A percentile compares a stretch with the other conserved stretches of the same genome.
Evolutionary conservation across 768 basidiomycete species (phyloP).

Genomic region (Podaxis pistillaris): DNA sequence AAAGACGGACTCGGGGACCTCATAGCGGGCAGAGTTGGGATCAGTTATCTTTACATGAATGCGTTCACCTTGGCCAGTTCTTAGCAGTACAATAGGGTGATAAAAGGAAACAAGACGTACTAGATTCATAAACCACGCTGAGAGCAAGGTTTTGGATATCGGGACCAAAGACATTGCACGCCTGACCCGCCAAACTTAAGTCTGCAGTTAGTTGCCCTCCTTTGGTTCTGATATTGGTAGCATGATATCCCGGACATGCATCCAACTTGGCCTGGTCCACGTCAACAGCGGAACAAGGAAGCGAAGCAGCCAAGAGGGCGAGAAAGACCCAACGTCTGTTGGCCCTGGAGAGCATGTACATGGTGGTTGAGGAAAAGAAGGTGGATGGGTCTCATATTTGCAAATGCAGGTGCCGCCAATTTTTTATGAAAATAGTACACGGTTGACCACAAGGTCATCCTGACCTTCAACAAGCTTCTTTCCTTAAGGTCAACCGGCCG

Average conservation of each 20-base stretch:
- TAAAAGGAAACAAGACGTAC: constrained; percentile 25
- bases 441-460: neutral
- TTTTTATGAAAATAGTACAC: neutral
- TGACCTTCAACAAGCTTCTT: too few relatives aligned
- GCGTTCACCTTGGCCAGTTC: constrained; percentile 40
- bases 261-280: constrained; percentile 42
- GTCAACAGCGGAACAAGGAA: constrained; percentile 14
- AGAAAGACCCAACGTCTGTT: neutral
- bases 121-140: constrained; percentile 57
- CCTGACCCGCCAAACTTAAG: constrained; percentile 44
- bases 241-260: constrained; percentile 60
- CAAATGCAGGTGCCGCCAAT: neutral
- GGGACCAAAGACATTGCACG: constrained; percentile 59
- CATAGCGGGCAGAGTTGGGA: constrained; percentile 47
- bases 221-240: constrained; percentile 39
- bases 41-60: constrained; percentile 68
- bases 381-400: neutral
- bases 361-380: constrained; percentile 1
- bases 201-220: constrained; percentile 47
- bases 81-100: neutral
- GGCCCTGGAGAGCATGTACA: neutral
- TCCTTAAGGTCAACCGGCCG: too few relatives aligned
- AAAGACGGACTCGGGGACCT: constrained; percentile 62
- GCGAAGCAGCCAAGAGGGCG: neutral
- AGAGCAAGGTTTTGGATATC: constrained; percentile 50